These are phyloP conservation scores for Aspergillus nidulans DNA, from an alignment of 495 filamentous ascomycete genomes.

Conservation along the genomic window DNA sequence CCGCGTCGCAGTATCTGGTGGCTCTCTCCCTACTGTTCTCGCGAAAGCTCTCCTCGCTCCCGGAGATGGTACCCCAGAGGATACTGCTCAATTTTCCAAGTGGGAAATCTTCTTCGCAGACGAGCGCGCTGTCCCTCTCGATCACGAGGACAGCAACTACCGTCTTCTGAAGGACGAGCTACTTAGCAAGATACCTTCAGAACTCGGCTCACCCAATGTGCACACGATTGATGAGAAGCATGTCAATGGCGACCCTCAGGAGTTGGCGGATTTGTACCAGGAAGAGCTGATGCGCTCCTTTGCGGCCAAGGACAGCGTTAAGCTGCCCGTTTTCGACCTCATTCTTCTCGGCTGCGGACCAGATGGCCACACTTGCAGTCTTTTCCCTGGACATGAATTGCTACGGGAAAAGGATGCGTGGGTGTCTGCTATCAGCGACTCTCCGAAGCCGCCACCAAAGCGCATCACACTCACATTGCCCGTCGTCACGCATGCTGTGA, in stretches of 20 bases:
- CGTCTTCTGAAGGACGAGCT: constrained; percentile 79
- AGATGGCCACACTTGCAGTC: constrained; percentile 93
- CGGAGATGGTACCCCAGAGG: constrained; percentile 51
- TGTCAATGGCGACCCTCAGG: constrained; percentile 78
- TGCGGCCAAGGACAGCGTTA: constrained; percentile 79
- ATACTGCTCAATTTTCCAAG: constrained; percentile 68
- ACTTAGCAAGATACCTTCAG: constrained; percentile 75
- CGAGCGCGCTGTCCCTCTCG: constrained; percentile 88
- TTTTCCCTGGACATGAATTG: constrained; percentile 86
- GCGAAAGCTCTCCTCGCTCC: constrained; percentile 71
- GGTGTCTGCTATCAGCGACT: constrained; percentile 86
- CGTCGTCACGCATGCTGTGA: constrained; percentile 76
- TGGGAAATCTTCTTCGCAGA: constrained; percentile 99
- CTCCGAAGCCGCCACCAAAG: constrained; percentile 86
- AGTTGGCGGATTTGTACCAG: constrained; percentile 92
- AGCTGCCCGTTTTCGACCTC: constrained; percentile 90
- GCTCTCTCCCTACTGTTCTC: constrained; percentile 84
- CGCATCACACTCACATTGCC: constrained; percentile 89
- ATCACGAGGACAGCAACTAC: constrained; percentile 93
- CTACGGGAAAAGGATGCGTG: constrained; percentile 86
- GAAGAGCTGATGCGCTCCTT: constrained; percentile 78
- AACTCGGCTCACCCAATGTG: constrained; percentile 61
- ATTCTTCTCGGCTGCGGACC: constrained; percentile 89
- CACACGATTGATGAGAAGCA: constrained; percentile 69
- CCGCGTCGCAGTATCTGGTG: constrained; percentile 90